Percentiles rank a stretch among this genome's conserved stretches.
phyloP scores from a whole-genome alignment of 139 green algal genomes.

The Tetratostichococcus sp. region DNA sequence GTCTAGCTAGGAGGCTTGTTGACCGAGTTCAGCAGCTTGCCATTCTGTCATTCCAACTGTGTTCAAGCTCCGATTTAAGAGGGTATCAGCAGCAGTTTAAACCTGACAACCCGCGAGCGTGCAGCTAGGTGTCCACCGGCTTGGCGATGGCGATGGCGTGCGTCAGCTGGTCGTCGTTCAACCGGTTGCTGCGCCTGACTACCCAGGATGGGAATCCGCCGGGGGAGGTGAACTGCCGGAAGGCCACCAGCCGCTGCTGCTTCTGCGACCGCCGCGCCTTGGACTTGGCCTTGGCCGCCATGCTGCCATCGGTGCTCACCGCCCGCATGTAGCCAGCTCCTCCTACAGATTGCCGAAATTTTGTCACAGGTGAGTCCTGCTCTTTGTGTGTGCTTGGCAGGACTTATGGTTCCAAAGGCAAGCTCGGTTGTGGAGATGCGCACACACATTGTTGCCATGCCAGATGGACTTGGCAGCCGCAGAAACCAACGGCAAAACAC shows the following conservation, averaged over 20 bases:
- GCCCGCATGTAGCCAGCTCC: conserved; percentile 73
- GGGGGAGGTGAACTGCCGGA: conserved; percentile 56
- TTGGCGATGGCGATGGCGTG: conserved; percentile 55
- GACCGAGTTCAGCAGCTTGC: too few species aligned
- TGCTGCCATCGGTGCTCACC: conserved; percentile 41
- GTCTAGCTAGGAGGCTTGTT: too few species aligned
- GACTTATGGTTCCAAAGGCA: too few species aligned
- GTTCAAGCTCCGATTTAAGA: too few species aligned
- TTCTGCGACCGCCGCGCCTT: conserved; percentile 53
- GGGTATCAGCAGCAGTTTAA: too few species aligned
- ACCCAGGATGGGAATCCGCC: conserved; percentile 58
- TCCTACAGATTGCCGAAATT: conserved; percentile 36
- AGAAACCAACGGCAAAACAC: too few species aligned
- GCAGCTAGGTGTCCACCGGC: conserved; percentile 78
- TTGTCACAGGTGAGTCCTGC: neutral
- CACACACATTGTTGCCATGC: too few species aligned
- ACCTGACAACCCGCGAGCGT: conserved; percentile 66
- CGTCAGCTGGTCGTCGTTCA: conserved; percentile 85
- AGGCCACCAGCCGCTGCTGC: conserved; percentile 15
- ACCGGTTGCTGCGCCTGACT: conserved; percentile 78
- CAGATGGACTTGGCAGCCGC: too few species aligned
- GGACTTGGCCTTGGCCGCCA: conserved; percentile 57
- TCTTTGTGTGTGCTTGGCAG: too few species aligned
- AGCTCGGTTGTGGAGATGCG: neutral
- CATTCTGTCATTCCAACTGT: too few species aligned